Percentiles rank a stretch among this genome's conserved stretches.
Conservation (phyloP, 441 rosid species). For the Macaranga tanarius region DNA sequence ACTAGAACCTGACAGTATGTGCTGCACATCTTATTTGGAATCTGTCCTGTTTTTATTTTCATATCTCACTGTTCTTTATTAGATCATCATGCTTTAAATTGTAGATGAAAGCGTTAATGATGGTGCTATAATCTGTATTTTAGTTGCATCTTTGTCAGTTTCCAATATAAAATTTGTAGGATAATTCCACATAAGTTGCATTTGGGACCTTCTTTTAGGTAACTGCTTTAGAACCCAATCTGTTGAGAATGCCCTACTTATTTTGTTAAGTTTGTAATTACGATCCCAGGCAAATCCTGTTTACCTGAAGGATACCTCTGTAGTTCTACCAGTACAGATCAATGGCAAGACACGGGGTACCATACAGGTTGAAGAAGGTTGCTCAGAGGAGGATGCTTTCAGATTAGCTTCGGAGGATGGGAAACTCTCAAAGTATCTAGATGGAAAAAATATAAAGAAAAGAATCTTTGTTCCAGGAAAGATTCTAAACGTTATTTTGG, state of each 20-base stretch:
- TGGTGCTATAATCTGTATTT: too few species aligned
- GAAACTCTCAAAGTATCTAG: conserved; percentile 64
- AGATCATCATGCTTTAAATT: not conserved
- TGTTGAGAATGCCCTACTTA: not conserved
- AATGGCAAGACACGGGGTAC: conserved; percentile 96
- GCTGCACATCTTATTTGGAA: not conserved
- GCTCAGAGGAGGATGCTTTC: conserved; percentile 84
- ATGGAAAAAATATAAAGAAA: conserved; percentile 64
- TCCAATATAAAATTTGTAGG: too few species aligned
- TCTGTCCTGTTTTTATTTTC: not conserved
- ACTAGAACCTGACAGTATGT: not conserved
- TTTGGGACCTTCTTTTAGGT: too few species aligned
- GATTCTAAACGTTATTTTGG: conserved; percentile 81
- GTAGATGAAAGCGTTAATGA: too few species aligned
- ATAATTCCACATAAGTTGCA: too few species aligned
- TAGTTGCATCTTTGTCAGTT: too few species aligned
- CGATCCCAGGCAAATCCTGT: conserved; percentile 58
- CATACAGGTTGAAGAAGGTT: conserved; percentile 77
- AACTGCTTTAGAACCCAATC: too few species aligned
- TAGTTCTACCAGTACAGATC: conserved; percentile 85
- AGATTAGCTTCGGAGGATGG: conserved; percentile 54
- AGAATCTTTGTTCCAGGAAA: conserved; percentile 80
- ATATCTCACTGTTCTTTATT: not conserved
- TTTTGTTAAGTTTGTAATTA: conserved; percentile 7
- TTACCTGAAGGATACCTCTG: conserved; percentile 62